phyloP scores from a whole-genome alignment of 208 protist species.

The Acanthamoeba healyi region DNA sequence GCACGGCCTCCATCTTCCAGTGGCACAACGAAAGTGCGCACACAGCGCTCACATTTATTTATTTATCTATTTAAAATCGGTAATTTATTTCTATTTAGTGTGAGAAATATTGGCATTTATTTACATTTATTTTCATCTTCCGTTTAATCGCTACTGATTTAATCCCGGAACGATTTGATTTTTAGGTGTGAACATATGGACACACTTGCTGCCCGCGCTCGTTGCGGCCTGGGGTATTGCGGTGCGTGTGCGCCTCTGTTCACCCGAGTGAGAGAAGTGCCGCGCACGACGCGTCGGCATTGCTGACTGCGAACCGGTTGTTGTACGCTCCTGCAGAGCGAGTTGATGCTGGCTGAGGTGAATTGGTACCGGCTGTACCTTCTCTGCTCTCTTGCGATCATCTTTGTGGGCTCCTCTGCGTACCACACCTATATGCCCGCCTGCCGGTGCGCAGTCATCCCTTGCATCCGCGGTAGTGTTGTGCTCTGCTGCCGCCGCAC shows the following conservation, averaged over 20 bases:
- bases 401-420: constrained; percentile 39
- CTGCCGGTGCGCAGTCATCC: neutral
- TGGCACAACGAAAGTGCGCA: constrained; percentile 67
- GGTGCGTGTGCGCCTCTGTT: neutral
- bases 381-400: neutral
- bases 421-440: constrained; percentile 75
- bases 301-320: no score
- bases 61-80: neutral
- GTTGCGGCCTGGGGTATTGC: neutral
- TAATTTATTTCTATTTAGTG: no score
- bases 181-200: constrained; percentile 72
- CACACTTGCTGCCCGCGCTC: constrained; percentile 56
- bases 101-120: no score
- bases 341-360: neutral
- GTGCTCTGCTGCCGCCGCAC: no score
- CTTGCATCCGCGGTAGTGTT: neutral
- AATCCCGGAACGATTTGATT: no score
- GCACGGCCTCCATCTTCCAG: constrained; percentile 26
- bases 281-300: neutral
- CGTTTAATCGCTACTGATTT: no score
- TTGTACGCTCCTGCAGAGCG: no score
- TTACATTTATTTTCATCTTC: no score
- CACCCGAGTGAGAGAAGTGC: no score
- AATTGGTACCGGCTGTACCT: constrained; percentile 4
- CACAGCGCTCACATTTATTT: no score